phyloP scores from a whole-genome alignment of 2,329 filamentous ascomycete genomes.

The Cadophora gregata region DNA sequence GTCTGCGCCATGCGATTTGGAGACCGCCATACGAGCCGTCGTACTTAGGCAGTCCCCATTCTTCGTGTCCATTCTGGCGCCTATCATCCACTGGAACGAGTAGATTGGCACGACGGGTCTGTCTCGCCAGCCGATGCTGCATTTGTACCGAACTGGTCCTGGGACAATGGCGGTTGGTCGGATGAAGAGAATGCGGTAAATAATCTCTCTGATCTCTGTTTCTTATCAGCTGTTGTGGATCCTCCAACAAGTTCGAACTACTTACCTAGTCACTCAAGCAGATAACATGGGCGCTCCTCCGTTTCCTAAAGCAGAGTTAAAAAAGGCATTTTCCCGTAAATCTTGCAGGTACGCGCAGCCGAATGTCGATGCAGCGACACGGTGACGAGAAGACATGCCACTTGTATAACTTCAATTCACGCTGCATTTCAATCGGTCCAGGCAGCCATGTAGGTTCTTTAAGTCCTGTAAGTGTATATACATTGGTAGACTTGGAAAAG shows the following conservation, averaged over 20 bases:
- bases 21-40: not conserved
- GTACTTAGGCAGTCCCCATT: not conserved
- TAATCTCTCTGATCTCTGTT: not conserved
- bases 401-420: no score
- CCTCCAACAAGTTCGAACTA: not conserved
- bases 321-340: no score
- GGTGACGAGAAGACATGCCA: no score
- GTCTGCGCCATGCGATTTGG: not conserved
- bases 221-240: not conserved
- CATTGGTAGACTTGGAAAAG: no score
- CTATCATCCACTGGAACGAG: constrained; percentile 6
- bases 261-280: not conserved
- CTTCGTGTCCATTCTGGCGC: constrained; percentile 1
- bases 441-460: no score
- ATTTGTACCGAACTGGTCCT: not conserved
- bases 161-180: constrained; percentile 12
- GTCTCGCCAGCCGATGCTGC: not conserved
- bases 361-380: no score
- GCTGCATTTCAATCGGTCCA: no score
- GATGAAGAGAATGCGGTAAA: not conserved
- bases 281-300: not conserved
- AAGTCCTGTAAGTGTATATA: no score
- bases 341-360: no score
- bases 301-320: not conserved
- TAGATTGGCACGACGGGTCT: not conserved